Evolutionary conservation across 495 filamentous ascomycete species (phyloP).

Genomic region (Cryomyces antarcticus): DNA sequence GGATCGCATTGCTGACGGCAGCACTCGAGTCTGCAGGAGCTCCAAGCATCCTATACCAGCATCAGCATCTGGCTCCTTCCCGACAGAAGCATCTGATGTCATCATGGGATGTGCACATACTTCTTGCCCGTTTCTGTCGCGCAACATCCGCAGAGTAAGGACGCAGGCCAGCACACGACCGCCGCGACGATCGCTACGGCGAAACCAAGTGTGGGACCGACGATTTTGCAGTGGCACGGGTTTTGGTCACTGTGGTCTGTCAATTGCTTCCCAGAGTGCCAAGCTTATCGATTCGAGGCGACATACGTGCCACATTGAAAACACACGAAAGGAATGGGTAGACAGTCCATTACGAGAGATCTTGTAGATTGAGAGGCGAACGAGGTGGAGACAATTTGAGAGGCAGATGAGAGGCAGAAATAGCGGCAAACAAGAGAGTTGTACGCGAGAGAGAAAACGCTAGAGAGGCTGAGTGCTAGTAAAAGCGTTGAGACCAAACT

Average conservation of each 20-base stretch:
- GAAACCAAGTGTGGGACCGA: slow-evolving; percentile 7
- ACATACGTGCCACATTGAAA: slow-evolving; percentile 8
- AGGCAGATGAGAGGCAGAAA: not conserved
- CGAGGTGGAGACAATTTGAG: not conserved
- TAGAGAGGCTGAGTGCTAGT: no score
- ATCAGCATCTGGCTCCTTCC: not conserved
- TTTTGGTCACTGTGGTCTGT: slow-evolving; percentile 4
- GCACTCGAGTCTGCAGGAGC: slow-evolving; percentile 3
- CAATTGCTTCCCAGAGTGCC: not conserved
- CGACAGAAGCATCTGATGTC: not conserved
- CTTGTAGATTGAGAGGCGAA: not conserved
- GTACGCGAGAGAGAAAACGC: no score
- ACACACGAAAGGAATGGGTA: slow-evolving; percentile 4
- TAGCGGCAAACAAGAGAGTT: not conserved
- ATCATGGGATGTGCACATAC: not conserved
- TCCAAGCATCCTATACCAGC: slow-evolving; percentile 2
- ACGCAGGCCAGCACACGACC: slow-evolving; percentile 7
- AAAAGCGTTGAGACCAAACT: no score
- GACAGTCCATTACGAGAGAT: not conserved
- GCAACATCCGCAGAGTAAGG: slow-evolving; percentile 7
- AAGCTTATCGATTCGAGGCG: not conserved
- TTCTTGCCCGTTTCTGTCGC: slow-evolving; percentile 8
- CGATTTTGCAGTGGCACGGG: slow-evolving; percentile 6
- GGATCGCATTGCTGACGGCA: not conserved
- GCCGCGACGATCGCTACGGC: slow-evolving; percentile 2